Conservation (phyloP, 2,329 filamentous ascomycete species). For the Venturia aucupariae region DNA sequence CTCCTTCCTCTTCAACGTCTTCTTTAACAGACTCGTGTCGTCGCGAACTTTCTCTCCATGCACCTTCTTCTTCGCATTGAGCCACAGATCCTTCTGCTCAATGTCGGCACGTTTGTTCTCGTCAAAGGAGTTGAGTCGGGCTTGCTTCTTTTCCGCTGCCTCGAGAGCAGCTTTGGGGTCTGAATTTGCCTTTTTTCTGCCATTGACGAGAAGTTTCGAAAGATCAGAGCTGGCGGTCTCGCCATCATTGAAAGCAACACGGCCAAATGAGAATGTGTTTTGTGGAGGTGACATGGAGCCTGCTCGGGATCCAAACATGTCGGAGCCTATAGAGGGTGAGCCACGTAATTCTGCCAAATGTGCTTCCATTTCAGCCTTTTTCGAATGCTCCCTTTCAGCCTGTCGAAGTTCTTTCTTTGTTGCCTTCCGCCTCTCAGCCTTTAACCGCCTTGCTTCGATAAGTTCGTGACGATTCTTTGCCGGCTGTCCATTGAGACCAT, state of each 20-base stretch:
- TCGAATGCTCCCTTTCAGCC: constrained; percentile 58
- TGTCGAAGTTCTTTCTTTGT: constrained; percentile 83
- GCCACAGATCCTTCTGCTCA: constrained; percentile 88
- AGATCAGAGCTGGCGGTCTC: constrained; percentile 66
- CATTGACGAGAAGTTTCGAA: constrained; percentile 47
- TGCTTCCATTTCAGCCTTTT: constrained; percentile 49
- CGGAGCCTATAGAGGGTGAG: constrained; percentile 28
- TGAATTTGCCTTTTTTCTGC: constrained; percentile 69
- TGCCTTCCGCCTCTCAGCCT: constrained; percentile 75
- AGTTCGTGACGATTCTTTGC: constrained; percentile 82
- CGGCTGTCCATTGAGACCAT: constrained; percentile 69
- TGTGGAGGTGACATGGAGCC: constrained; percentile 35
- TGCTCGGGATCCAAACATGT: constrained; percentile 13
- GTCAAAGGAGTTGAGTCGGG: constrained; percentile 65
- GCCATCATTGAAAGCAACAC: constrained; percentile 84
- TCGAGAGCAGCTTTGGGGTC: constrained; percentile 81
- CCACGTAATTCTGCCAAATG: constrained; percentile 48
- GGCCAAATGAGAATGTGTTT: constrained; percentile 68
- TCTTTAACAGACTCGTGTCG: constrained; percentile 74
- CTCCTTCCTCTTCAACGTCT: constrained; percentile 89
- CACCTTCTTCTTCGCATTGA: constrained; percentile 78
- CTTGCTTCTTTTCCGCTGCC: constrained; percentile 77
- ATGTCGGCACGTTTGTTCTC: constrained; percentile 75
- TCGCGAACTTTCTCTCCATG: constrained; percentile 86
- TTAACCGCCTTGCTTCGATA: constrained; percentile 78